Evolutionary conservation across 345 rosid genomes (phyloP).

Genomic region (Physaria fendleri): DNA sequence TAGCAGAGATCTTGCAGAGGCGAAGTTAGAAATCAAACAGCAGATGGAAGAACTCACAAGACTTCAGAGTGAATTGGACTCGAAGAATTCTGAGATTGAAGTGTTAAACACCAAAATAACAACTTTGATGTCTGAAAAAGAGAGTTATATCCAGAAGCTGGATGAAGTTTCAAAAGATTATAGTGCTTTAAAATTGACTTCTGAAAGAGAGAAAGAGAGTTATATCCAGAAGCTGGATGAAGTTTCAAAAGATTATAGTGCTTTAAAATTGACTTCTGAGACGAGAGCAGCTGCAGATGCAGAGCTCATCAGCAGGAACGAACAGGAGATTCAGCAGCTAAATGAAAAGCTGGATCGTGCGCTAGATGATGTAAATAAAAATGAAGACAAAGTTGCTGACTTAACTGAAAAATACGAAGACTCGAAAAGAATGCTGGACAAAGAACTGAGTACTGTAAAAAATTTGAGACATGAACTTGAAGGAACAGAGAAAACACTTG

Average conservation of each 20-base stretch:
- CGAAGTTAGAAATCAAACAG: slow-evolving; percentile 39
- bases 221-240: slow-evolving; percentile 39
- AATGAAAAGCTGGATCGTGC: slow-evolving; percentile 46
- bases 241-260: slow-evolving; percentile 40
- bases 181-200: slow-evolving; percentile 48
- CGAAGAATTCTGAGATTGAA: slow-evolving; percentile 42
- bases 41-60: slow-evolving; percentile 39
- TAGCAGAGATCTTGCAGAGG: slow-evolving; percentile 46
- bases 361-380: slow-evolving; percentile 32
- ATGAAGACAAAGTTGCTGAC: slow-evolving; percentile 34
- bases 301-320: slow-evolving; percentile 41
- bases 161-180: slow-evolving; percentile 40
- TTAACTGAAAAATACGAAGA: slow-evolving; percentile 57
- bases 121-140: slow-evolving; percentile 46
- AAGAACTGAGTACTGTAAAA: slow-evolving; percentile 36
- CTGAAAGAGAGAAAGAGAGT: slow-evolving; percentile 56
- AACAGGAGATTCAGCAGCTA: slow-evolving; percentile 44
- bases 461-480: slow-evolving; percentile 55
- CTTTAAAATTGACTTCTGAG: slow-evolving; percentile 55
- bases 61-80: slow-evolving; percentile 45
- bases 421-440: slow-evolving; percentile 42
- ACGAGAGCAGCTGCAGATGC: slow-evolving; percentile 47
- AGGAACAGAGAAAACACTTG: slow-evolving; percentile 41
- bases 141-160: slow-evolving; percentile 42
- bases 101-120: slow-evolving; percentile 46